Evolutionary conservation across 345 rosid genomes (phyloP).

Genomic region (Erysimum cheiranthoides): DNA sequence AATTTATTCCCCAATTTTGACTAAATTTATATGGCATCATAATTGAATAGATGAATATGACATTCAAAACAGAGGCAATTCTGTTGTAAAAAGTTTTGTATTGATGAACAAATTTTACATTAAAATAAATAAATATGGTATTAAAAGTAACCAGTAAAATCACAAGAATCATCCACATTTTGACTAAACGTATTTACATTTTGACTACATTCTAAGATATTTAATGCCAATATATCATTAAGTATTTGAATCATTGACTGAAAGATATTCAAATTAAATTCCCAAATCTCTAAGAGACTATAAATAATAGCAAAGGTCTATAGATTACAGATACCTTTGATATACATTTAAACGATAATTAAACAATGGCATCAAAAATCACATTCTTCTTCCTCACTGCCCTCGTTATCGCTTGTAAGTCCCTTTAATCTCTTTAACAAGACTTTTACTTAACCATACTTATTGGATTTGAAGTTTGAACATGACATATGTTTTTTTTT

Average conservation of each 20-base stretch:
- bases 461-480: not conserved
- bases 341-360: not conserved
- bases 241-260: not conserved
- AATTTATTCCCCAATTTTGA: too few species aligned
- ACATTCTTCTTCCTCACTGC: not conserved
- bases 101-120: not conserved
- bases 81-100: too few species aligned
- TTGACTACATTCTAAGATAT: not conserved
- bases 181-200: not conserved
- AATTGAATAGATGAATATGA: too few species aligned
- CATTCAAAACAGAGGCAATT: not conserved
- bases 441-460: not conserved
- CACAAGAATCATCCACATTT: not conserved
- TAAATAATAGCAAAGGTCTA: not conserved
- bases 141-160: not conserved
- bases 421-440: not conserved
- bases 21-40: too few species aligned
- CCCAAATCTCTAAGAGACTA: not conserved
- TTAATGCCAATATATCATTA: not conserved
- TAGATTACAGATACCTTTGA: not conserved
- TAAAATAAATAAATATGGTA: not conserved
- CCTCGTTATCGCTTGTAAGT: constrained; percentile 16
- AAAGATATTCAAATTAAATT: constrained; percentile 1
- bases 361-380: constrained; percentile 8
- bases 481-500: not conserved